These are phyloP conservation scores for Sugiyamaella boreocaroliniensis DNA, from an alignment of 805 yeast genomes.

Conservation along the genomic window DNA sequence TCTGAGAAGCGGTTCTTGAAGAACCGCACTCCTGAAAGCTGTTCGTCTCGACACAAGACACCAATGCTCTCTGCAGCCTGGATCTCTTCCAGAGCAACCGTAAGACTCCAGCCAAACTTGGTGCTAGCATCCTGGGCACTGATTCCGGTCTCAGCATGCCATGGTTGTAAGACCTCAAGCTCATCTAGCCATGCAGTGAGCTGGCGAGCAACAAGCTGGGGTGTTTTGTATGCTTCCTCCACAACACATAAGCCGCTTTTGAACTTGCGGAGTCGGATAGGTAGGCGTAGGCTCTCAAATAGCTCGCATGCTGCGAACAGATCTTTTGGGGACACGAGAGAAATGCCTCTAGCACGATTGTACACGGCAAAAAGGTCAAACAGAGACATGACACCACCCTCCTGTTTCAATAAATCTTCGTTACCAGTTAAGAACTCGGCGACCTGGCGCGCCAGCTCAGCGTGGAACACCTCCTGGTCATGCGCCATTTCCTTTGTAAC, in stretches of 20 bases:
- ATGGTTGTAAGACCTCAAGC: conserved; percentile 14
- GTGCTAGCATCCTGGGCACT: conserved; percentile 39
- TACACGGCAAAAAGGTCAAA: conserved; percentile 58
- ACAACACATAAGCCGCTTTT: conserved; percentile 37
- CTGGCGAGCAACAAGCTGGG: conserved; percentile 33
- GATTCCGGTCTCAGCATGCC: conserved; percentile 28
- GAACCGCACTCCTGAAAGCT: conserved; percentile 58
- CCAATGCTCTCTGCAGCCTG: conserved; percentile 53
- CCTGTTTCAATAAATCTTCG: conserved; percentile 35
- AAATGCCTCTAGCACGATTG: conserved; percentile 58
- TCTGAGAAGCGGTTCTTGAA: conserved; percentile 39
- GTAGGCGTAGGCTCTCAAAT: conserved; percentile 53
- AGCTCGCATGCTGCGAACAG: conserved; percentile 52
- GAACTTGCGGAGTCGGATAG: conserved; percentile 41
- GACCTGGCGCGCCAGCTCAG: conserved; percentile 70
- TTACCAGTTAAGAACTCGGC: conserved; percentile 57
- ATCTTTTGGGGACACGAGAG: conserved; percentile 64
- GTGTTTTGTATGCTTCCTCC: conserved; percentile 33
- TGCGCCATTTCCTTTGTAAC: conserved; percentile 34
- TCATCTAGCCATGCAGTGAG: conserved; percentile 25
- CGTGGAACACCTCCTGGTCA: conserved; percentile 31
- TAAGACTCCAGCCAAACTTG: conserved; percentile 57
- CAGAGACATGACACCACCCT: conserved; percentile 55
- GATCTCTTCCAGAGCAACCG: conserved; percentile 59
- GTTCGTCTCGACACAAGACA: conserved; percentile 57